Conservation (phyloP, 306 rosid species). For the Ziziphus jujuba region DNA sequence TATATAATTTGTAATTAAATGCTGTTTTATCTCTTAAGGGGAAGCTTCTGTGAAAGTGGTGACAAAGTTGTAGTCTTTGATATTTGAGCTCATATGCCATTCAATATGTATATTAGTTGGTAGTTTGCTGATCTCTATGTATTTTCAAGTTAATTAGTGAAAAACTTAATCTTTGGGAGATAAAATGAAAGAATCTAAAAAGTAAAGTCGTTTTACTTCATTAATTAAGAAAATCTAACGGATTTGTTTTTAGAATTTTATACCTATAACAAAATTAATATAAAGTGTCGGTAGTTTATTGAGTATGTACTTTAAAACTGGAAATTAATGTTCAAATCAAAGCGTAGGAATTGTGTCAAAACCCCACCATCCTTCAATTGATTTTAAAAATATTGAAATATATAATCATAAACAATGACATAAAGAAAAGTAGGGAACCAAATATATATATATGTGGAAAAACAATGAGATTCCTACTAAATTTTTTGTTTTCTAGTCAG, state of each 20-base stretch:
- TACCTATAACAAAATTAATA: no score
- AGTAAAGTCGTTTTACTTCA: no score
- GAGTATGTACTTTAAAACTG: neutral
- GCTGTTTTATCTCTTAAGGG: constrained; percentile 31
- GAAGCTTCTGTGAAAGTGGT: constrained; percentile 37
- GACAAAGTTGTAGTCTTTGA: constrained; percentile 21
- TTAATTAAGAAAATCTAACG: no score
- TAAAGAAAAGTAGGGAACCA: constrained; percentile 17
- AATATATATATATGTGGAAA: constrained; percentile 4
- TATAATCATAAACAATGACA: constrained; percentile 1
- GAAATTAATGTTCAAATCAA: constrained; percentile 13
- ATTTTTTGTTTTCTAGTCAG: constrained; percentile 24
- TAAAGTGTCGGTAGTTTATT: constrained; percentile 11
- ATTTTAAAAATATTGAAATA: constrained; percentile 13
- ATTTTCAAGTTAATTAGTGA: neutral
- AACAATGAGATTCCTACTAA: constrained; percentile 29
- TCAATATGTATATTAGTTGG: neutral
- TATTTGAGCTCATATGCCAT: constrained; percentile 6
- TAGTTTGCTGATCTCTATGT: neutral
- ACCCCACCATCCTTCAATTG: constrained; percentile 21
- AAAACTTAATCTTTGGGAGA: no score
- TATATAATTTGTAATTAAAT: constrained; percentile 1
- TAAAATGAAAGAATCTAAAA: no score
- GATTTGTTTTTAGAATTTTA: no score
- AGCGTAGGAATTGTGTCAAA: constrained; percentile 1